Evolutionary conservation across 2,329 filamentous ascomycete species (phyloP), one percentile per base, ranked within the genome.

Genomic region (Penicillium sp.): DNA sequence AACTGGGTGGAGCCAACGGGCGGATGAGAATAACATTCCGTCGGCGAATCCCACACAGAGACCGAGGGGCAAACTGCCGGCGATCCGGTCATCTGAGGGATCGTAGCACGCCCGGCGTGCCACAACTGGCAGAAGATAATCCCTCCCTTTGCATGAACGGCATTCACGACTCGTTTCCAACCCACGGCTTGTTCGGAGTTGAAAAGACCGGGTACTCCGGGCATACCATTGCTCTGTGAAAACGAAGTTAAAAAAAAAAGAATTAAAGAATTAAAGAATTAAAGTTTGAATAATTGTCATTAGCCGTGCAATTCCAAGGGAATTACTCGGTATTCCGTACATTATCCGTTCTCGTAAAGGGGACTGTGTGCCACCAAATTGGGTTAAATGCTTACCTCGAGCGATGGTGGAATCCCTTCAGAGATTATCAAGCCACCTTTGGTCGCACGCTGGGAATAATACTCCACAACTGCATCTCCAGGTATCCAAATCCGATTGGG

Each of bases 131-230:
- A 70, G 61, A 72, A 73, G 55, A 84, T 82, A 61, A 74, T 76
- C 9, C 79, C 79, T 7, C 80, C 80, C 57, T 81, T 80, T 13
- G 74, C 74, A 60, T 83, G 82, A 1, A 84, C 80, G 8, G 76
- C 78, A 41, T 82, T 75, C 0, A 80, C 80, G 27, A 82, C 78
- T 57, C 74, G 75, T 60, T 81, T 81, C 81, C 81, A 83, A 15
- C 76, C 79, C 3, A 72, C 70, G 47, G 79, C 74, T 61, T 84
- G 81, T 23, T 76, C 65, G 23, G 65, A 53, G 48, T 60, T 71
- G 54, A 72, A 75, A 2, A 75, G 62, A 1, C 72, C 72, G 12
- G 72, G 67, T 4, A 75, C 72, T 10, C 72, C 71, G 29, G 72
- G 72, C 72, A 75, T 75, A 25, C 71, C 72, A 67, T 75, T 75